Evolutionary conservation across 23 red algal species (phyloP), one percentile per base, ranked within the genome.

Genomic region (Gracilariopsis chorda): DNA sequence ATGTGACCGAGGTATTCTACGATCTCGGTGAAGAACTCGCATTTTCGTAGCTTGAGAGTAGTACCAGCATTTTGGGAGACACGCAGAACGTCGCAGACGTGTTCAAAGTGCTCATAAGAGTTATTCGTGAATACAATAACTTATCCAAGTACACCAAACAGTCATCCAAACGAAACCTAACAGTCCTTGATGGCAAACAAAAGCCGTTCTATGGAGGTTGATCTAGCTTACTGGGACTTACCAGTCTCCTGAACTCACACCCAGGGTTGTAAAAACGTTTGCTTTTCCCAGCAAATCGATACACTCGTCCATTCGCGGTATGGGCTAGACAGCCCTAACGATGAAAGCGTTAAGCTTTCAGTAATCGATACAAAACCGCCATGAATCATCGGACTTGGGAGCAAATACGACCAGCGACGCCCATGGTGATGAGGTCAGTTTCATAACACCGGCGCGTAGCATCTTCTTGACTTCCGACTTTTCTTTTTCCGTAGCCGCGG

Each of bases 401-500:
- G 48, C 48, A 2, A 77, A n/a, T 2, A 77, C 41, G 3, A 48
- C 2, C 3, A 23, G 71, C 49, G 71, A 47, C 17, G 34, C 71
- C 41, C 17, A 77, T 23, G 40, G 43, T 30, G 71, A 48, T 24
- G 19, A 43, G 21, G 71, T 30, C 17, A 1, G 71, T 77, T 77
- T n/a, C 17, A 48, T 77, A 48, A 77, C 71, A 1, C 41, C 71
- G 29, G 34, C 71, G 41, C 48, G 43, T 7, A 77, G 17, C 71
- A 77, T 77, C 48, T 77, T 77, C 37, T 77, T n/a, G 11, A 48
- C 71, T 43, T 77, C 39, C 29, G 41, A 48, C n/a, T 47, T 23
- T 43, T 77, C 41, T 48, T 51, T 11, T 45, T 77, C 36, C 7
- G 7, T 45, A 27, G 37, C 34, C 71, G 45, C 32, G 43, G 41